Percentiles rank a stretch among this genome's conserved stretches.
Evolutionary conservation across 495 filamentous ascomycete species (phyloP).

Genomic region (Tuber brumale): DNA sequence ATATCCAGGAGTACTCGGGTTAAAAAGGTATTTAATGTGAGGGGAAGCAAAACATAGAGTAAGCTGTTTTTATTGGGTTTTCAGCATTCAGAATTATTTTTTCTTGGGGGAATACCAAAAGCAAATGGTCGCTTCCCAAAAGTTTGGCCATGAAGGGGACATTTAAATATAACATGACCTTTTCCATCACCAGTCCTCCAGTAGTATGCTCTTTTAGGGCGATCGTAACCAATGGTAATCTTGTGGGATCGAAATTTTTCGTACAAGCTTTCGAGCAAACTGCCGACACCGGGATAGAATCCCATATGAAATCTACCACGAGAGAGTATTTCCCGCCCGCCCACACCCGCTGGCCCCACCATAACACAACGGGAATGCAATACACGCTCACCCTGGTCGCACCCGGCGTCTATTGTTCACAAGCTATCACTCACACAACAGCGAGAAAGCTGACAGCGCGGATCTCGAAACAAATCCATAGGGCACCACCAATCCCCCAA

Average conservation of each 20-base stretch:
- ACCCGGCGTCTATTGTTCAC: background rate
- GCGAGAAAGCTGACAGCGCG: background rate
- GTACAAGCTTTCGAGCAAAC: background rate
- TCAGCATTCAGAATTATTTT: background rate
- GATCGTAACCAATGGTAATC: background rate
- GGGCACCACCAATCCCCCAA: background rate
- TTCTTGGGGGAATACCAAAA: slow-evolving; percentile 1
- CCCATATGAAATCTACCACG: background rate
- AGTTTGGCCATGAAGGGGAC: background rate
- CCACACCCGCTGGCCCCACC: background rate
- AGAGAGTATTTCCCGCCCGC: background rate
- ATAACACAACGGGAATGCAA: background rate
- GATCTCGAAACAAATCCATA: background rate
- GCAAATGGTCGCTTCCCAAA: background rate
- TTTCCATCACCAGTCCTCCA: background rate
- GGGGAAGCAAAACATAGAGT: background rate
- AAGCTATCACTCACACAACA: background rate
- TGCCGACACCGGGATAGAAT: background rate
- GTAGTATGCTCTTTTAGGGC: background rate
- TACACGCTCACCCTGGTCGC: background rate
- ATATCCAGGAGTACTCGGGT: slow-evolving; percentile 39
- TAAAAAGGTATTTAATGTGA: slow-evolving; percentile 15
- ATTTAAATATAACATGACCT: background rate
- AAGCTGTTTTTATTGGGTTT: background rate
- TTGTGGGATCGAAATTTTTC: background rate